Conservation (phyloP, 495 filamentous ascomycete species). For the Penicillium atrosanguineum region DNA sequence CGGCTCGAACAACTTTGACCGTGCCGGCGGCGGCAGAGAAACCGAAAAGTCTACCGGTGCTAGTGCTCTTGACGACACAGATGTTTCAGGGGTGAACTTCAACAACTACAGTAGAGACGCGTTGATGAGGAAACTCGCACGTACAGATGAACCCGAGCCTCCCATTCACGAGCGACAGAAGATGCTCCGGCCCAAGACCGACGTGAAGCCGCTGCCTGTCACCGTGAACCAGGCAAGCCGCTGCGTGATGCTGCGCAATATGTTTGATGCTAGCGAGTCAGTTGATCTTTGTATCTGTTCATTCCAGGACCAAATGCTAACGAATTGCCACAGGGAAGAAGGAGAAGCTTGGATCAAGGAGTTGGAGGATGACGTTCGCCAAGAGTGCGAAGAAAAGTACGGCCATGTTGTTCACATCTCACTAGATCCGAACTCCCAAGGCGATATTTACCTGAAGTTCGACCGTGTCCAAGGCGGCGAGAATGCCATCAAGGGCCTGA, state of each 20-base stretch:
- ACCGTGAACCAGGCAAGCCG: conserved; percentile 91
- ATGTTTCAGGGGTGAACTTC: conserved; percentile 98
- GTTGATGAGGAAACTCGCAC: conserved; percentile 95
- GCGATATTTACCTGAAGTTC: conserved; percentile 98
- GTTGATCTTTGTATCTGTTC: conserved; percentile 32
- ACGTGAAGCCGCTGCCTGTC: conserved; percentile 75
- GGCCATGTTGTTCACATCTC: conserved; percentile 97
- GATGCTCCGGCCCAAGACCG: conserved; percentile 74
- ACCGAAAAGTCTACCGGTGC: conserved; percentile 86
- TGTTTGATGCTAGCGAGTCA: conserved; percentile 92
- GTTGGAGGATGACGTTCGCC: conserved; percentile 88
- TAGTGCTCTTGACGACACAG: conserved; percentile 95
- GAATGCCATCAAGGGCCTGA: conserved; percentile 95
- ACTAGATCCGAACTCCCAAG: conserved; percentile 87
- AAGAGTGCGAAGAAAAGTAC: conserved; percentile 94
- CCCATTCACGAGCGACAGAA: conserved; percentile 64
- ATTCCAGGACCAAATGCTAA: conserved; percentile 35
- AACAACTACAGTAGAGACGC: conserved; percentile 97
- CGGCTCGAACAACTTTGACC: conserved; percentile 80
- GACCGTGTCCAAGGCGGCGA: conserved; percentile 91
- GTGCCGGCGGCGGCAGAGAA: conserved; percentile 85
- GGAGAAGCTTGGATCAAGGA: conserved; percentile 90
- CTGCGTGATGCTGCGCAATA: conserved; percentile 90
- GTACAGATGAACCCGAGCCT: conserved; percentile 82
- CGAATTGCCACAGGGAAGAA: conserved; percentile 62